These are phyloP conservation scores for Mycena maculata DNA, from an alignment of 768 basidiomycete genomes.

Conservation along the genomic window DNA sequence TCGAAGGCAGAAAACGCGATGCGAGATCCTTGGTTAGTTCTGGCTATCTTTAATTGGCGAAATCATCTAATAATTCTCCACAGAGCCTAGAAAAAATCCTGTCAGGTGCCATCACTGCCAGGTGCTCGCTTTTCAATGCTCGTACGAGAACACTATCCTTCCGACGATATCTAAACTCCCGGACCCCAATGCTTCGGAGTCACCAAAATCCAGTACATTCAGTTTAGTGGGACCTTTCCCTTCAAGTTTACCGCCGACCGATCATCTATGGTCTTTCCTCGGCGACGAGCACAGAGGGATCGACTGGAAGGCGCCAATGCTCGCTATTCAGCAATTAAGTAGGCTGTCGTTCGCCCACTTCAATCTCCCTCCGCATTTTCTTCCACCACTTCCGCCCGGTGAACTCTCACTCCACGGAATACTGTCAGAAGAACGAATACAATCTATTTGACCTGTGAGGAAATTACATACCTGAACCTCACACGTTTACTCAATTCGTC, in stretches of 20 bases:
- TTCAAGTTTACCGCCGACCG: conserved; percentile 43
- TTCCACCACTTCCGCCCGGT: conserved; percentile 38
- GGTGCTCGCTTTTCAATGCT: conserved; percentile 54
- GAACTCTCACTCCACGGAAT: conserved; percentile 45
- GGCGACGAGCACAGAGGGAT: conserved; percentile 41
- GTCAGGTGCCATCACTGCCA: conserved; percentile 56
- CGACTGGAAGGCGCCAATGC: conserved; percentile 55
- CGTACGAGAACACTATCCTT: conserved; percentile 47
- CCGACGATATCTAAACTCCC: conserved; percentile 21
- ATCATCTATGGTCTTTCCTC: conserved; percentile 53
- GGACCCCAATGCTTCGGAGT: background rate
- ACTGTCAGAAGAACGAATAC: conserved; percentile 46
- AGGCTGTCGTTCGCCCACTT: conserved; percentile 20
- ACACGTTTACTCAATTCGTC: conserved; percentile 49
- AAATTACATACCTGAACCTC: conserved; percentile 33
- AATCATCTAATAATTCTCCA: background rate
- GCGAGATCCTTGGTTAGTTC: conserved; percentile 52
- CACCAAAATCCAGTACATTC: background rate
- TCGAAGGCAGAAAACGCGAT: conserved; percentile 56
- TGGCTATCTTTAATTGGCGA: background rate
- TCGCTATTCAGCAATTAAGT: conserved; percentile 49
- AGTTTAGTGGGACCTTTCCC: background rate
- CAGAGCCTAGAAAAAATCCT: conserved; percentile 35
- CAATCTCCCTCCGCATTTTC: conserved; percentile 15
- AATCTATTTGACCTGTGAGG: conserved; percentile 48